Evolutionary conservation across 75 land plant species (phyloP), one percentile per base, ranked within the genome.

Genomic region (Picea sitchensis): DNA sequence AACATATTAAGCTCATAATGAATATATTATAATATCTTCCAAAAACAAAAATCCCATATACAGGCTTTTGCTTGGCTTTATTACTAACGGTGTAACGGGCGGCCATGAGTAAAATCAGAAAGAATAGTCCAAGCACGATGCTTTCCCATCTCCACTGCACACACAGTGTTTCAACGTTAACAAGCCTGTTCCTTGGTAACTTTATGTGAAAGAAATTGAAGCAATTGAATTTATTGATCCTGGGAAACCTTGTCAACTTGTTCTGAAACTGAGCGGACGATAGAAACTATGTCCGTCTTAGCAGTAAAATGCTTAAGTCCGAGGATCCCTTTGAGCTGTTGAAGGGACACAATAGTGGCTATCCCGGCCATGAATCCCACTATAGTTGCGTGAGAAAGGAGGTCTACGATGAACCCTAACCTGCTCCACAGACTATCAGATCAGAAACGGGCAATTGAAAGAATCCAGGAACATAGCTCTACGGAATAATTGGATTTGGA

Each of bases 81-180:
- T 51, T 62, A 83, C 58, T 81, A 77, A 93, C 95, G 61, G 89
- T 73, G 72, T 78, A 77, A 80, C 84, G 88, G 12, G 95, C 83
- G 73, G 83, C 41, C 30, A 94, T 81, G 18, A 96, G 90, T 59
- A 94, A 90, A 65, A 65, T 83, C 54, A 96, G 86, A 77, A 96
- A 96, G 79, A 73, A 77, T 59, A 84, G 77, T 18, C 99, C 99
- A 38, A 94, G 78, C 20, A 92, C 90, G 2, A 79, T 86, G 77
- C 87, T 90, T 60, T 88, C 89, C 97, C 98, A 94, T 69, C 87
- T 96, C 99, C 99, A 96, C 98, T 96, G 95, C 90, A 86, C 76
- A 38, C 56, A 51, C 56, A 51, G 13, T 51, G 12, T 51, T 51
- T 12, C 20, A 62, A 62, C 20, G 1, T 62, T 21, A 62, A 8